These are phyloP conservation scores for Aspergillus piperis DNA, from an alignment of 2,329 filamentous ascomycete genomes.

Conservation along the genomic window DNA sequence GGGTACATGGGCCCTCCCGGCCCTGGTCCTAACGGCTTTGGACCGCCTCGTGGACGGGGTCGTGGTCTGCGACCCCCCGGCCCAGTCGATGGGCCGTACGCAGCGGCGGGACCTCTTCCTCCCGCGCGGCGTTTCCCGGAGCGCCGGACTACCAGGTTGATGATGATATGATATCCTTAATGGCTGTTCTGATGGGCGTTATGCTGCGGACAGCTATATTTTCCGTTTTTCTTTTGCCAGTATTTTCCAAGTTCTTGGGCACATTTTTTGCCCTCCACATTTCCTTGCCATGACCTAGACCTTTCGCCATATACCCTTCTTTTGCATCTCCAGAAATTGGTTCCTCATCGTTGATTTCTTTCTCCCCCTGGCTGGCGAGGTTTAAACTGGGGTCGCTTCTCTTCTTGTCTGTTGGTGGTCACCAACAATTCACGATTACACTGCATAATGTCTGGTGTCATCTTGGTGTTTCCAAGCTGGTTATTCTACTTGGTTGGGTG, in stretches of 20 bases:
- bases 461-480: not conserved
- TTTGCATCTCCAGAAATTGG: not conserved
- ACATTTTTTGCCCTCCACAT: not conserved
- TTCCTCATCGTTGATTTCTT: not conserved
- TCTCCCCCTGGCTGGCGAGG: not conserved
- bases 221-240: not conserved
- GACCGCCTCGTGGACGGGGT: slow-evolving; percentile 2
- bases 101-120: slow-evolving; percentile 13
- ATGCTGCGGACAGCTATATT: not conserved
- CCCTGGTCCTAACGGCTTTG: slow-evolving; percentile 18
- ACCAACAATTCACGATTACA: not conserved
- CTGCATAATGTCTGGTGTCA: not conserved
- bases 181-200: not conserved
- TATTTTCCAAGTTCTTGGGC: not conserved
- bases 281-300: not conserved
- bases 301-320: slow-evolving; percentile 1
- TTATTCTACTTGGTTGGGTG: not conserved
- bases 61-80: slow-evolving; percentile 21
- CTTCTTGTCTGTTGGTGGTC: slow-evolving; percentile 3
- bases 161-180: slow-evolving; percentile 46
- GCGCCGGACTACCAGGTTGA: slow-evolving; percentile 51
- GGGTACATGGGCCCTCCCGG: slow-evolving; percentile 21
- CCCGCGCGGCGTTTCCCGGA: slow-evolving; percentile 45
- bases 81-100: slow-evolving; percentile 27
- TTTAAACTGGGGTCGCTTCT: not conserved